Percentiles rank a stretch among this genome's conserved stretches.
Evolutionary conservation across 371 early-diverging fungal genomes (phyloP).

Genomic region (Blastocladiella emersonii): DNA sequence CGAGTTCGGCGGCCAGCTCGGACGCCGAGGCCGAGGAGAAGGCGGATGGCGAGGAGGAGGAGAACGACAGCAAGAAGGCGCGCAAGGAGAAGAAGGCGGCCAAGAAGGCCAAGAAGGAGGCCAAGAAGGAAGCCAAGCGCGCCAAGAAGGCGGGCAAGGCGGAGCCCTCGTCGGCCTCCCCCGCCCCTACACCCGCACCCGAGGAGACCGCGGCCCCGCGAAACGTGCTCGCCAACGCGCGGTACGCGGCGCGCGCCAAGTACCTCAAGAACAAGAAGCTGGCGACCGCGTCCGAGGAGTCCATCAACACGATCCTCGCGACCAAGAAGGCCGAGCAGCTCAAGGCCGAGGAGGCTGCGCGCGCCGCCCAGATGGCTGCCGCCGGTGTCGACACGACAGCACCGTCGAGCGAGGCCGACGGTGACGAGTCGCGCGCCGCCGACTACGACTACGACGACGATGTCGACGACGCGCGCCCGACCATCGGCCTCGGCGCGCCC

Average conservation of each 20-base stretch:
- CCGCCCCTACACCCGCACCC: background rate
- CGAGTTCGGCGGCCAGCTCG: constrained; percentile 11
- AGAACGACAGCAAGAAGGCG: constrained; percentile 20
- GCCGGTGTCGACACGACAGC: too few species aligned
- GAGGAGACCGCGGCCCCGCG: constrained; percentile 1
- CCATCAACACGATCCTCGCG: constrained; percentile 37
- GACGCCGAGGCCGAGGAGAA: constrained; percentile 7
- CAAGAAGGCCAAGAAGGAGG: constrained; percentile 13
- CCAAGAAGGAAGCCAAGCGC: constrained; percentile 18
- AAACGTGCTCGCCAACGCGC: constrained; percentile 1
- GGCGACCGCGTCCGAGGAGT: constrained; percentile 27
- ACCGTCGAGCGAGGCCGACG: too few species aligned
- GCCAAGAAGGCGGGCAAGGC: constrained; percentile 3
- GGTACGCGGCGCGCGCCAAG: constrained; percentile 41
- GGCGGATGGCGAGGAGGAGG: constrained; percentile 13
- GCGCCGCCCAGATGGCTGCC: background rate
- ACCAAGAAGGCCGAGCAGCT: constrained; percentile 8
- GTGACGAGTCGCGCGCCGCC: too few species aligned
- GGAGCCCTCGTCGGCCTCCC: background rate
- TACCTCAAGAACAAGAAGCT: constrained; percentile 54
- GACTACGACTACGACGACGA: constrained; percentile 7
- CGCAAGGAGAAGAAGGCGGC: constrained; percentile 17
- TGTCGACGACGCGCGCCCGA: constrained; percentile 15
- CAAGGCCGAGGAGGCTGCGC: constrained; percentile 3
- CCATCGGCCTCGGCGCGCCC: background rate